Conservation (phyloP, 257 asterid genomes). For the Marsdenia floribunda region DNA sequence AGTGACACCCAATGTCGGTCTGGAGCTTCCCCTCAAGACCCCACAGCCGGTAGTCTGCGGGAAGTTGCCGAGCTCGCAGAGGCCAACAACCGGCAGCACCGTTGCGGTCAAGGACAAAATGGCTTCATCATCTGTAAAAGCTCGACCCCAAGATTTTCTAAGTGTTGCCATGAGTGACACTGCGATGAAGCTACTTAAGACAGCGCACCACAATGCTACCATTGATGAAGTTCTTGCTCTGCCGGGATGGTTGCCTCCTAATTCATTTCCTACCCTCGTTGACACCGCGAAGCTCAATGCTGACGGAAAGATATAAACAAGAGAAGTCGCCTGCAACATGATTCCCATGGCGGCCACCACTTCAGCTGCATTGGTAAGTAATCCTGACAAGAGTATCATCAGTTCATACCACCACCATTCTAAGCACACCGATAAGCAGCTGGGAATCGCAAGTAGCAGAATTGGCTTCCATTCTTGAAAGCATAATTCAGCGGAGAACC, state of each 20-base stretch:
- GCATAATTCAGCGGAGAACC: conserved; percentile 16
- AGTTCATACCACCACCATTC: conserved; percentile 72
- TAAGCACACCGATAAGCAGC: conserved; percentile 42
- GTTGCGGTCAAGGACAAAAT: conserved; percentile 35
- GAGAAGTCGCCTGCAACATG: conserved; percentile 53
- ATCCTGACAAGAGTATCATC: conserved; percentile 57
- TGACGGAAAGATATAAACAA: conserved; percentile 53
- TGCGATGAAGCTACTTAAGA: conserved; percentile 32
- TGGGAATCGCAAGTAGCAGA: conserved; percentile 38
- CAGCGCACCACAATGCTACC: conserved; percentile 36
- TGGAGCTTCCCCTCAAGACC: conserved; percentile 59
- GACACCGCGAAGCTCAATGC: conserved; percentile 49
- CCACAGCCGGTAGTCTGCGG: conserved; percentile 75
- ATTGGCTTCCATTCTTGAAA: conserved; percentile 42
- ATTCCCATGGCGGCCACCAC: conserved; percentile 63
- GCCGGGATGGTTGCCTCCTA: conserved; percentile 47
- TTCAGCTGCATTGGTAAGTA: conserved; percentile 39
- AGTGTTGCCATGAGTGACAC: conserved; percentile 27
- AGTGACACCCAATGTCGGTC: conserved; percentile 43
- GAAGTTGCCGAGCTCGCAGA: conserved; percentile 72
- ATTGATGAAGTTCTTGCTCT: conserved; percentile 36
- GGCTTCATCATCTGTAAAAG: conserved; percentile 39
- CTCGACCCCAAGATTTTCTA: conserved; percentile 35
- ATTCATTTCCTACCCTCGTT: conserved; percentile 58
- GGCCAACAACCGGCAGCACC: conserved; percentile 55